Base-by-base conservation (phyloP, 2,329 filamentous ascomycete species). In the Penicillium sp. region DNA sequence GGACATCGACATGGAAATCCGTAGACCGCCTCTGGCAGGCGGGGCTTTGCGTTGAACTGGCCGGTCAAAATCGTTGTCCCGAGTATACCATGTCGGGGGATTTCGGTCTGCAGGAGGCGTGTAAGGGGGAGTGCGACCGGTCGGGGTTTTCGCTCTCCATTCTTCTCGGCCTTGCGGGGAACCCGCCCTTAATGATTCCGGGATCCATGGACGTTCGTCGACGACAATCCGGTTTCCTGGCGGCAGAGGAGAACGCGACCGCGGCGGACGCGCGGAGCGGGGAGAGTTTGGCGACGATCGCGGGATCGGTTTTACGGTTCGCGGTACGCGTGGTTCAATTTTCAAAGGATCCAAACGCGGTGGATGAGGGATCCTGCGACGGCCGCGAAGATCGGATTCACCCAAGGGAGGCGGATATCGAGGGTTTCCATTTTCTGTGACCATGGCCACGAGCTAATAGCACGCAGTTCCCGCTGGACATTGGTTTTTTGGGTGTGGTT, bases 391-490 rank as follows among this genome's bases (percentile, higher is more conserved):
- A 54, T 65, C 65, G 52, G 65, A 63, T 54, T 67, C 63, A 64
- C 57, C 66, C 56, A 59, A 51, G 53, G 61, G 61, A 56, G 65
- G 63, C 57, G 64, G 64, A 60, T 65, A 69, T 60, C 63, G 68
- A 66, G 61, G 56, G 54, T 63, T 65, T 63, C 65, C 69, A 70
- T 69, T 68, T 67, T 68, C 69, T 69, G 70, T 73, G 72, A 73
- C 71, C 72, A 74, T 74, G 69, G 71, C 70, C 72, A 74, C 71
- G 63, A 63, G 53, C 57, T 63, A 62, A 58, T 63, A 62, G 58
- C 53, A 67, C 57, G 60, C 64, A 68, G 65, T 61, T 63, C 65
- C 62, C 61, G 67, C 60, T 70, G 69, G 68, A 73, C 71, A 74
- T 74, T 74, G 65, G 69, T 70, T 65, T 56, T 22, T 56, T 61